These are phyloP conservation scores for Clarireedia sp. DNA, from an alignment of 2,329 filamentous ascomycete genomes.

Conservation along the genomic window DNA sequence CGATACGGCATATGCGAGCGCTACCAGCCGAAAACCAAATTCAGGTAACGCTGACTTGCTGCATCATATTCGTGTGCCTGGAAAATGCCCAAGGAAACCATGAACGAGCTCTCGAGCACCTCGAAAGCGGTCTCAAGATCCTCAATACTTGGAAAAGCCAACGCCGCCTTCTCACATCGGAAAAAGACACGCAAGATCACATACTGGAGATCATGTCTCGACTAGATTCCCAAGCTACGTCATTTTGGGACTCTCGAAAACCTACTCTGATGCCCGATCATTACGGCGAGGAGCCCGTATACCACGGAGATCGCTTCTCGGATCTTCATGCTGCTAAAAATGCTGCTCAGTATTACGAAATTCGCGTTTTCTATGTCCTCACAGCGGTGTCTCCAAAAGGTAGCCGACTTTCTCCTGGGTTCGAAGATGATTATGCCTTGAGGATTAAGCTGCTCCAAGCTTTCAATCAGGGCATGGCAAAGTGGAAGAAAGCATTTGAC, in stretches of 20 bases:
- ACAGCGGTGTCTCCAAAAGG: constrained; percentile 6
- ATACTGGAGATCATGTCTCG: constrained; percentile 9
- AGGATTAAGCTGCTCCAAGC: constrained; percentile 8
- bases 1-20: constrained; percentile 9
- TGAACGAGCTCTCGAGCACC: constrained; percentile 12
- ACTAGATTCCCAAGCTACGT: constrained; percentile 16
- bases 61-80: constrained; percentile 17
- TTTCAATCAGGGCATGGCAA: neutral
- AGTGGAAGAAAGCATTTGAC: constrained; percentile 4
- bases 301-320: neutral
- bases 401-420: neutral
- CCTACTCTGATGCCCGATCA: constrained; percentile 3
- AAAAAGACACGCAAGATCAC: neutral
- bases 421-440: neutral
- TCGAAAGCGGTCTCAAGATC: constrained; percentile 13
- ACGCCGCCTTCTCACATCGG: neutral
- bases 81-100: constrained; percentile 16
- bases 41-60: constrained; percentile 14
- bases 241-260: constrained; percentile 12
- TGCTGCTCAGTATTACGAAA: constrained; percentile 10
- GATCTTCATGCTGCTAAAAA: constrained; percentile 8
- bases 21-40: constrained; percentile 1
- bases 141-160: constrained; percentile 10
- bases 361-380: constrained; percentile 13
- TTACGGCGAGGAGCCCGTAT: neutral